phyloP scores from a whole-genome alignment of 1,284 basidiomycete species.

The Earliella scabrosa region DNA sequence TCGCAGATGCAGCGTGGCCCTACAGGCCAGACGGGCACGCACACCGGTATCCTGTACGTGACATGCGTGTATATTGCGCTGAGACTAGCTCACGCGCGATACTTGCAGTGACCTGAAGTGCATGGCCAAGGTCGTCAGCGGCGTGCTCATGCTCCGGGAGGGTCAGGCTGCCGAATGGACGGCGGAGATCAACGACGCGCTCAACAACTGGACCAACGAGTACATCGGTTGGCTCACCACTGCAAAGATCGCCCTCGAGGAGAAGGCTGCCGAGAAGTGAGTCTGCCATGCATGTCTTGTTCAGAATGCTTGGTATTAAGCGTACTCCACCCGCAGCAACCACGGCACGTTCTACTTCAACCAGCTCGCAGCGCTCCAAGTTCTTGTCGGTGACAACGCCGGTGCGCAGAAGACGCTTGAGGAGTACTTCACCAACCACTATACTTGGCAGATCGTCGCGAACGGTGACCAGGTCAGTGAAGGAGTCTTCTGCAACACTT shows the following conservation, averaged over 20 bases:
- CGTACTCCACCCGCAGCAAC: conserved; percentile 31
- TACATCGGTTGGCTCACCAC: conserved; percentile 61
- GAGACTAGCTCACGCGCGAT: not conserved
- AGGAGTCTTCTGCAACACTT: not conserved
- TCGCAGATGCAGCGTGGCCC: conserved; percentile 65
- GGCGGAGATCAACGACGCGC: conserved; percentile 46
- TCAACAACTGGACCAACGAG: conserved; percentile 50
- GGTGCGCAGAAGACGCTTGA: conserved; percentile 38
- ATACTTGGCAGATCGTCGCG: conserved; percentile 41
- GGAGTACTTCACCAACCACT: conserved; percentile 41
- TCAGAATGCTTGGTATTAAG: not conserved
- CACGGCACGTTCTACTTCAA: conserved; percentile 41
- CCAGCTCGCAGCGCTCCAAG: conserved; percentile 41
- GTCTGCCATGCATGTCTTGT: conserved; percentile 8
- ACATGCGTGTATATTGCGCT: not conserved
- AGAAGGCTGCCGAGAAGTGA: conserved; percentile 55
- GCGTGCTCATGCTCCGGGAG: conserved; percentile 57
- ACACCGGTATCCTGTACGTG: conserved; percentile 58
- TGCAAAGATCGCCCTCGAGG: conserved; percentile 41
- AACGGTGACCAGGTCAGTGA: conserved; percentile 41
- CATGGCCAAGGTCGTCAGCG: conserved; percentile 61
- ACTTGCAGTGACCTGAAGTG: conserved; percentile 52
- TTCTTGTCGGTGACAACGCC: conserved; percentile 37
- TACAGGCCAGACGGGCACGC: conserved; percentile 48
- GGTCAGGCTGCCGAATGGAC: conserved; percentile 57